phyloP scores from a whole-genome alignment of 768 basidiomycete species.

The Tubosaeta sp. region DNA sequence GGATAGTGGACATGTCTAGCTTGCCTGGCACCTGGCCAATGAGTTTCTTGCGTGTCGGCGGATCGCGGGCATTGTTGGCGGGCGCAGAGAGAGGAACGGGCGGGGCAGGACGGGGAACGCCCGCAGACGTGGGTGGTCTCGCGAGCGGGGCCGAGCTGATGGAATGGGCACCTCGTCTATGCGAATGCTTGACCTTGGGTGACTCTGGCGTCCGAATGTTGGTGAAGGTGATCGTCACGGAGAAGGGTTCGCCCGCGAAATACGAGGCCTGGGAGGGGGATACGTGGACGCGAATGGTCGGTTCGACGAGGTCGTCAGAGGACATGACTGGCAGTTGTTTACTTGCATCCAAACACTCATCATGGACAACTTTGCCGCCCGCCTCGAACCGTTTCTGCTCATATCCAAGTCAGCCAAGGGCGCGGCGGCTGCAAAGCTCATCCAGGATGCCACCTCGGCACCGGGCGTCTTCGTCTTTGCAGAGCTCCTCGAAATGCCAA shows the following conservation, averaged over 20 bases:
- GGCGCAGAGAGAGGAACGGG: slow-evolving; percentile 21
- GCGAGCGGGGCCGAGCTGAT: slow-evolving; percentile 80
- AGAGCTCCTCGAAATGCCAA: slow-evolving; percentile 78
- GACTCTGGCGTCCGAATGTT: slow-evolving; percentile 62
- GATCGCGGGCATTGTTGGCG: slow-evolving; percentile 26
- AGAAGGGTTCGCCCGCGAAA: slow-evolving; percentile 88
- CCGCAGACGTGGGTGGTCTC: slow-evolving; percentile 79
- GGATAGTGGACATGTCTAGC: slow-evolving; percentile 41
- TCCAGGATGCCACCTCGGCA: slow-evolving; percentile 82
- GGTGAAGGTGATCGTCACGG: slow-evolving; percentile 81
- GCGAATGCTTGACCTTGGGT: slow-evolving; percentile 36
- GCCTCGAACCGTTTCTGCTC: slow-evolving; percentile 85
- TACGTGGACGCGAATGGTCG: slow-evolving; percentile 63
- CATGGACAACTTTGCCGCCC: slow-evolving; percentile 53
- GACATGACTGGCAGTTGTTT: slow-evolving; percentile 11
- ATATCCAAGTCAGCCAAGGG: slow-evolving; percentile 92
- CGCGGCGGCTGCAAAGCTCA: slow-evolving; percentile 85
- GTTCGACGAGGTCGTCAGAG: slow-evolving; percentile 30
- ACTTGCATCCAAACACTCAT: slow-evolving; percentile 16
- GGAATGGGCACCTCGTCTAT: slow-evolving; percentile 73
- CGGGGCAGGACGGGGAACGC: slow-evolving; percentile 43
- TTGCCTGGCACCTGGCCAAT: slow-evolving; percentile 44
- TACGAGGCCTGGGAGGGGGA: slow-evolving; percentile 83
- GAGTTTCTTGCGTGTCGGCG: slow-evolving; percentile 46
- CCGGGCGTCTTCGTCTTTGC: slow-evolving; percentile 91